A percentile compares a stretch with the other conserved stretches of the same genome.
These are phyloP conservation scores for Colletotrichum liaoningense DNA, from an alignment of 2,329 filamentous ascomycete genomes.

Conservation along the genomic window DNA sequence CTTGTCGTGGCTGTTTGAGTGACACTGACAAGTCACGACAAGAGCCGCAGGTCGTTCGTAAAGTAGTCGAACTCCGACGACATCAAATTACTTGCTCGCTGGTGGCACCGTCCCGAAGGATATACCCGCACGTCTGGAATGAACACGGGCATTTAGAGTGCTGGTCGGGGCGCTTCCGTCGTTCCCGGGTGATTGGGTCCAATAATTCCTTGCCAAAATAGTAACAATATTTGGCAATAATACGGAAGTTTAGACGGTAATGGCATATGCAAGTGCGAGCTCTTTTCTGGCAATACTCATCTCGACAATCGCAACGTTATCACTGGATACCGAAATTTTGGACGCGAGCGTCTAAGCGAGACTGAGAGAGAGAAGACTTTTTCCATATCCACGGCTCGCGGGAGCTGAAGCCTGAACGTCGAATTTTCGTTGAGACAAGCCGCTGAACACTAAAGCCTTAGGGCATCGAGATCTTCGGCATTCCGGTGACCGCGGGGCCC, in stretches of 20 bases:
- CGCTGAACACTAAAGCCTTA: not conserved
- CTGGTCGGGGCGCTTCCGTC: slow-evolving; percentile 4
- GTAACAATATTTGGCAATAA: not conserved
- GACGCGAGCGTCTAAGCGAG: not conserved
- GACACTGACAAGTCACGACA: not conserved
- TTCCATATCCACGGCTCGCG: too few species aligned
- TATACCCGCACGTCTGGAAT: not conserved
- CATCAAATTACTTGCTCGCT: not conserved
- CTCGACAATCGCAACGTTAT: not conserved
- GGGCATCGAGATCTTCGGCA: slow-evolving; percentile 1
- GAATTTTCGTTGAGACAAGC: not conserved
- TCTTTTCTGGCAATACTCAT: not conserved
- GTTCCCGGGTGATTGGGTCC: not conserved
- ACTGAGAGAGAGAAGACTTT: not conserved
- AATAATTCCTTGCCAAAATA: not conserved
- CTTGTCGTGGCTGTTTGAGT: not conserved
- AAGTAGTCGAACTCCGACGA: too few species aligned
- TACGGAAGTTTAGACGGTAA: not conserved
- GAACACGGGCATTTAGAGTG: not conserved
- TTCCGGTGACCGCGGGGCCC: not conserved
- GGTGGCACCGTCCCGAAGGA: not conserved
- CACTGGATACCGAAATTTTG: not conserved
- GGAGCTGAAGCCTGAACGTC: not conserved
- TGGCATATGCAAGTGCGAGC: not conserved
- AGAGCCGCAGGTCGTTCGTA: not conserved